A percentile compares a stretch with the other conserved stretches of the same genome.
phyloP scores from a whole-genome alignment of 1,284 basidiomycete genomes.

The Hypsizygus ulmarius region DNA sequence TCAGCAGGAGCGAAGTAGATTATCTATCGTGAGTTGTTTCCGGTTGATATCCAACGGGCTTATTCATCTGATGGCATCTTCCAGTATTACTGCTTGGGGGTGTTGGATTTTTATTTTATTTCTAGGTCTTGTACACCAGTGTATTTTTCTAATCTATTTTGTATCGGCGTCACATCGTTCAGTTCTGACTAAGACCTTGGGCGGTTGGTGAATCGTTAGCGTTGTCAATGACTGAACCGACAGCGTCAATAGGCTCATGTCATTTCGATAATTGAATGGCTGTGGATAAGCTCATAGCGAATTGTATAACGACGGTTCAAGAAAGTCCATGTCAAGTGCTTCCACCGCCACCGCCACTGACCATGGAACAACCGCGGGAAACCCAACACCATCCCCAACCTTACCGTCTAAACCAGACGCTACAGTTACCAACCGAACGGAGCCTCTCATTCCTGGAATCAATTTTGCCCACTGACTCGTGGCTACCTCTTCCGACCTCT shows the following conservation, averaged over 20 bases:
- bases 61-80: background rate
- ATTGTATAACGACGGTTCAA: background rate
- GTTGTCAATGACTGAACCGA: background rate
- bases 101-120: constrained; percentile 13
- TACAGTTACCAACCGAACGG: constrained; percentile 10
- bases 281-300: too few relatives aligned
- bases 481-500: constrained; percentile 20
- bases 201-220: too few relatives aligned
- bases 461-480: constrained; percentile 22
- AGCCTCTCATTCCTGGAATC: constrained; percentile 18
- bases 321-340: constrained; percentile 16
- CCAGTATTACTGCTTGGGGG: constrained; percentile 2
- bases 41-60: background rate
- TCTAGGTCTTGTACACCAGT: constrained; percentile 21
- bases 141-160: constrained; percentile 23
- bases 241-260: too few relatives aligned
- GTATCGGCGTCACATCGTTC: constrained; percentile 2
- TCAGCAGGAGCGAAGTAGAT: constrained; percentile 60
- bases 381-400: constrained; percentile 23
- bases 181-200: background rate
- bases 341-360: constrained; percentile 12
- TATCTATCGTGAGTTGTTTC: background rate
- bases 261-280: too few relatives aligned
- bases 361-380: constrained; percentile 24
- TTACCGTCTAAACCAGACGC: constrained; percentile 18